Evolutionary conservation across 768 basidiomycete species (phyloP).

Genomic region (Trametes coccinea): DNA sequence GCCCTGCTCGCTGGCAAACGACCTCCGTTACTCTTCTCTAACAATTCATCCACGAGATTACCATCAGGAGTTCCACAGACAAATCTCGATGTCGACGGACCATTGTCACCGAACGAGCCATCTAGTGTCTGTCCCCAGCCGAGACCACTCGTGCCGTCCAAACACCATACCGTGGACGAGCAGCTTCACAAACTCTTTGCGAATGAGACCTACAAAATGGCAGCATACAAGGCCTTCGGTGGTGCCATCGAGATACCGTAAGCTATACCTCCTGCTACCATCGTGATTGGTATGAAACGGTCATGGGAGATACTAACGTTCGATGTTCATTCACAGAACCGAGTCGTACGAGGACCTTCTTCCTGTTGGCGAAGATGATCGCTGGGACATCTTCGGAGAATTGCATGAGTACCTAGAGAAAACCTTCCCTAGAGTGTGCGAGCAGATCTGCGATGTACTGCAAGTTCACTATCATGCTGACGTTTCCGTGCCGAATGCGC

Average conservation of each 20-base stretch:
- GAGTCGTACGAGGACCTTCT: constrained; percentile 45
- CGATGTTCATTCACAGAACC: not conserved
- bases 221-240: constrained; percentile 24
- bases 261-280: not conserved
- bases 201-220: constrained; percentile 35
- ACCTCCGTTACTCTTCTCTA: not conserved
- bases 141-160: constrained; percentile 28
- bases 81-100: not conserved
- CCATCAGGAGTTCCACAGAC: not conserved
- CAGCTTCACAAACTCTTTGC: constrained; percentile 31
- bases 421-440: constrained; percentile 64
- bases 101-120: not conserved
- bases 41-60: not conserved
- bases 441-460: constrained; percentile 20
- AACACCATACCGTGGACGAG: constrained; percentile 34
- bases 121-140: constrained; percentile 38
- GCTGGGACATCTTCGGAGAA: constrained; percentile 40
- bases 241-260: constrained; percentile 39
- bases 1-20: not conserved
- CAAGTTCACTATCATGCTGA: not conserved
- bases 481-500: not conserved
- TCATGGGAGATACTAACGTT: too few relatives aligned
- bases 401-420: constrained; percentile 41
- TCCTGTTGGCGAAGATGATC: constrained; percentile 46
- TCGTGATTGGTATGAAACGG: too few relatives aligned